Base-by-base conservation (phyloP, 805 yeast genomes). In the Wickerhamiella galacta region DNA sequence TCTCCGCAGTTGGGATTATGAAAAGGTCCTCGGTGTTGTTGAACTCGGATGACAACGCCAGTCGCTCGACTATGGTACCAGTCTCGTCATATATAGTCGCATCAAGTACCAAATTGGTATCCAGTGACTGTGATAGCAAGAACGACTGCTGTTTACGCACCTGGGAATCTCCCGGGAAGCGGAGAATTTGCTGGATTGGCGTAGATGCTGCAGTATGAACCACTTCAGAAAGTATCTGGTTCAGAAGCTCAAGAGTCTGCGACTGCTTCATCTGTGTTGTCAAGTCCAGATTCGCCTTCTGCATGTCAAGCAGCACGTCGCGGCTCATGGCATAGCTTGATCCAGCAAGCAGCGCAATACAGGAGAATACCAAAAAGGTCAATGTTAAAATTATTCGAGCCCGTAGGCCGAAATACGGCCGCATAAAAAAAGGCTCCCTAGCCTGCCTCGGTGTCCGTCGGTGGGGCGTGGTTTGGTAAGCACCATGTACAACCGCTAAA, bases 261-360 rank as follows among this genome's bases (percentile, higher is more conserved):
- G 36, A 41, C 3, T 41, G 36, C 11, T 40, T 39, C 40, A 37
- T 39, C 4, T 42, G 34, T 4, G 43, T 37, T 16, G 36, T 38
- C 18, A 43, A 28, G 24, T 46, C 49, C 18, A 46, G 35, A 19
- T 45, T 47, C 4, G 39, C 43, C 7, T 18, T 39, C 42, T 45
- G 45, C 31, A 53, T 7, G 81, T 70, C 16, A 6, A 45, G 34
- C 18, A 46, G 30, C 12, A 48, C 43, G 27, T 31, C 28, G n/a
- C 43, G 32, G 7, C 46, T 38, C 20, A 46, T 36, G 15, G 36
- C 37, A 16, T 6, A 27, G 12, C 18, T n/a, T 6, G 21, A 17
- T 16, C 30, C 30, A 7, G 21, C n/a, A 4, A 27, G 30, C 4
- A 27, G 21, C 14, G 30, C 30, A 20, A 27, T 12, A 15, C 15